phyloP scores from a whole-genome alignment of 2,329 filamentous ascomycete genomes.

The Microascus cirrosus region DNA sequence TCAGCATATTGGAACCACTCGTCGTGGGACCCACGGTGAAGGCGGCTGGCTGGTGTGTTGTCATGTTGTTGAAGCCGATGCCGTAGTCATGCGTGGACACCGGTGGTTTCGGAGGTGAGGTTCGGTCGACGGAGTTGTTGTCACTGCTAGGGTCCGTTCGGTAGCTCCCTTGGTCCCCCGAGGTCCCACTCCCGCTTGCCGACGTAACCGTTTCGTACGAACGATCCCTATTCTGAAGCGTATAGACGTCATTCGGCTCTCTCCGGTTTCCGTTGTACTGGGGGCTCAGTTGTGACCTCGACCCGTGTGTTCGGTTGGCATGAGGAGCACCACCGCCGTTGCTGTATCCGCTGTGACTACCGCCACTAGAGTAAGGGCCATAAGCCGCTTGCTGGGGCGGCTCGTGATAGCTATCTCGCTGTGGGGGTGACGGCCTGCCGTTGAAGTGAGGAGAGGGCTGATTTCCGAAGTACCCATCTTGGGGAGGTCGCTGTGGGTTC shows the following conservation, averaged over 20 bases:
- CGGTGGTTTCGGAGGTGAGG: slow-evolving; percentile 42
- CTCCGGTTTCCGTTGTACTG: slow-evolving; percentile 26
- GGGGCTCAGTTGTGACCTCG: slow-evolving; percentile 34
- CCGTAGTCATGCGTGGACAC: slow-evolving; percentile 51
- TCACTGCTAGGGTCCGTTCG: slow-evolving; percentile 86
- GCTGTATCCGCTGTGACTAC: slow-evolving; percentile 8
- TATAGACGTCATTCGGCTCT: slow-evolving; percentile 35
- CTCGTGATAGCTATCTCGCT: slow-evolving; percentile 23
- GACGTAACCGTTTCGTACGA: slow-evolving; percentile 84
- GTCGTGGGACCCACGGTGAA: slow-evolving; percentile 20
- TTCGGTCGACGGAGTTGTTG: slow-evolving; percentile 79
- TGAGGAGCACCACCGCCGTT: neutral
- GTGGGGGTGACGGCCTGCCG: slow-evolving; percentile 19
- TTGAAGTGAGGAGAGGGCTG: slow-evolving; percentile 10
- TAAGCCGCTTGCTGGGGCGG: neutral
- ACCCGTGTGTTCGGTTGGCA: slow-evolving; percentile 11
- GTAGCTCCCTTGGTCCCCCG: slow-evolving; percentile 65
- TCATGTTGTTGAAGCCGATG: slow-evolving; percentile 38
- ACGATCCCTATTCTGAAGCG: slow-evolving; percentile 54
- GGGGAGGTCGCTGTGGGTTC: slow-evolving; percentile 31
- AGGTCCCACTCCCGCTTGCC: slow-evolving; percentile 60
- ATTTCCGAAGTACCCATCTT: slow-evolving; percentile 36
- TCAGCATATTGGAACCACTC: slow-evolving; percentile 1
- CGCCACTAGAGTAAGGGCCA: slow-evolving; percentile 10
- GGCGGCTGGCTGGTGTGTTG: slow-evolving; percentile 28